phyloP scores from a whole-genome alignment of 31 red algal species.

The Porphyra umbilicalis region DNA sequence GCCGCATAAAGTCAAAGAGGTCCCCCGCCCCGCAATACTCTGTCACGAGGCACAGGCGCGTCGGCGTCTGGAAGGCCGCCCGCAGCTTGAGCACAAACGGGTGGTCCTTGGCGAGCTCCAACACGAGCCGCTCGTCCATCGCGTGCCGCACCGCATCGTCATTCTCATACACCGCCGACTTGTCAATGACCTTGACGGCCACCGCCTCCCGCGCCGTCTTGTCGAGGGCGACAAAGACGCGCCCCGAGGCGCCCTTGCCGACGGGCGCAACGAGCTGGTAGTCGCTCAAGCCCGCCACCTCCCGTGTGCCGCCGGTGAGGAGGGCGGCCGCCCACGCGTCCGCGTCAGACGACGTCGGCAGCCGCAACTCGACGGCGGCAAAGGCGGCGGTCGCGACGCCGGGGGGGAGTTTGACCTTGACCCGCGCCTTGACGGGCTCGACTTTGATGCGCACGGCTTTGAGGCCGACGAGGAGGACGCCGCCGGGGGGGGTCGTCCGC shows the following conservation, averaged over 20 bases:
- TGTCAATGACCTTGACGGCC: background rate
- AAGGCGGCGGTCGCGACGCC: constrained; percentile 5
- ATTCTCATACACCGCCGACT: constrained; percentile 3
- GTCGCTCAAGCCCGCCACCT: constrained; percentile 45
- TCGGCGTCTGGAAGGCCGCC: constrained; percentile 26
- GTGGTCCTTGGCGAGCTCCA: constrained; percentile 12
- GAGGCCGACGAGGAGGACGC: constrained; percentile 51
- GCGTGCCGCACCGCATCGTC: constrained; percentile 19
- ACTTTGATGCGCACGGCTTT: constrained; percentile 36
- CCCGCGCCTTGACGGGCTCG: constrained; percentile 45
- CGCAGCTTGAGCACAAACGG: constrained; percentile 25
- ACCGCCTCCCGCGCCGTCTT: background rate
- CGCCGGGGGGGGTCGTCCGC: constrained; percentile 28
- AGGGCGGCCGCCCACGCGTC: constrained; percentile 42
- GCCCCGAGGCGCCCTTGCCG: constrained; percentile 82
- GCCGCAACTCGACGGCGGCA: constrained; percentile 35
- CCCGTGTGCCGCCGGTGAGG: constrained; percentile 30
- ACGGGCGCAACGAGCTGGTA: constrained; percentile 82
- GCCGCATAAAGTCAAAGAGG: constrained; percentile 15
- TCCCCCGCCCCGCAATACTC: constrained; percentile 35
- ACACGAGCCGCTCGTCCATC: constrained; percentile 26
- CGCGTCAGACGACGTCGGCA: constrained; percentile 35
- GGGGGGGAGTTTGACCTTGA: constrained; percentile 34
- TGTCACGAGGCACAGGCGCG: constrained; percentile 20
- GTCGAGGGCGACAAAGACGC: constrained; percentile 60